A percentile compares a stretch with the other conserved stretches of the same genome.
Conservation (phyloP, 192 early-diverging fungal genomes). For the Coemansia sp. region DNA sequence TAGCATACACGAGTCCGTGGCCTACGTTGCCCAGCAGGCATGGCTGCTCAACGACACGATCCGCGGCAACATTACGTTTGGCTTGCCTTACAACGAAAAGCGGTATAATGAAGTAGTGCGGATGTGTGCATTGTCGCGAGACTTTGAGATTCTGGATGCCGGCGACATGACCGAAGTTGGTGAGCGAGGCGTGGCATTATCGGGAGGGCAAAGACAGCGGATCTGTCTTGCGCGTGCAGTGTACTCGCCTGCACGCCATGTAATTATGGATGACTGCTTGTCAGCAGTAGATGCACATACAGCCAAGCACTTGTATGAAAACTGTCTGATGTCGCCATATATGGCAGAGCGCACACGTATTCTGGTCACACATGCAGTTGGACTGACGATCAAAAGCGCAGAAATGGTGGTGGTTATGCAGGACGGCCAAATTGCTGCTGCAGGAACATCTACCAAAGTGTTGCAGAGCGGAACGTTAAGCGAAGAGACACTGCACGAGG, state of each 20-base stretch:
- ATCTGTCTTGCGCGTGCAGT: conserved; percentile 84
- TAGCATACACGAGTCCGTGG: conserved; percentile 53
- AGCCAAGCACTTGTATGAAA: conserved; percentile 76
- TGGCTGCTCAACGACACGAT: conserved; percentile 76
- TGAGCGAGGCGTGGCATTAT: conserved; percentile 81
- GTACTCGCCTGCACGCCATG: conserved; percentile 66
- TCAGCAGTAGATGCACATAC: conserved; percentile 98
- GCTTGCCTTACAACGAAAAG: conserved; percentile 65
- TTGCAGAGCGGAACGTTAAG: conserved; percentile 35
- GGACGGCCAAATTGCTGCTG: conserved; percentile 60
- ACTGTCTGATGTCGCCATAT: conserved; percentile 66
- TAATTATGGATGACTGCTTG: conserved; percentile 87
- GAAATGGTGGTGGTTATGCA: conserved; percentile 62
- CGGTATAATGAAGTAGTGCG: conserved; percentile 77
- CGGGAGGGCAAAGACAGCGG: conserved; percentile 86
- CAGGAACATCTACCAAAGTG: conserved; percentile 53
- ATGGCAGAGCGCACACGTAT: conserved; percentile 77
- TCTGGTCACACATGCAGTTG: conserved; percentile 90
- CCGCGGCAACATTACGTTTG: conserved; percentile 87
- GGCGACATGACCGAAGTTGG: conserved; percentile 94
- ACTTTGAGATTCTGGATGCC: conserved; percentile 79
- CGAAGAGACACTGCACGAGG: conserved; percentile 31
- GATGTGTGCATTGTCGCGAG: conserved; percentile 80
- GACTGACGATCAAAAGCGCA: conserved; percentile 60
- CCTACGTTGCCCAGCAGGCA: conserved; percentile 83